Evolutionary conservation across 768 basidiomycete genomes (phyloP).

Genomic region (Serendipita sp.): DNA sequence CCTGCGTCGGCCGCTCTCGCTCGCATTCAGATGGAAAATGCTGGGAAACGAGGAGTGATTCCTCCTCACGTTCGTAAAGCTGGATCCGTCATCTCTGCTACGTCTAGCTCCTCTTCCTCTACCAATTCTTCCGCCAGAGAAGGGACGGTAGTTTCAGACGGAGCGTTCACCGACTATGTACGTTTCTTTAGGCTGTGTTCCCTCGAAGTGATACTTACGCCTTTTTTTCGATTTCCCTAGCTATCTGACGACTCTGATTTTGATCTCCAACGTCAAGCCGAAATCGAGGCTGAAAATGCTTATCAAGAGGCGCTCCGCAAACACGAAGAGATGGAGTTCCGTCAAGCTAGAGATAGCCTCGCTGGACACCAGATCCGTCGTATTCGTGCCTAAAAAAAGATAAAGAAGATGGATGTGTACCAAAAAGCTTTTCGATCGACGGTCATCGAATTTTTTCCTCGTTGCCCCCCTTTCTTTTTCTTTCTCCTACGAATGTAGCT

Average conservation of each 20-base stretch:
- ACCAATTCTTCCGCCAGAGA: conserved; percentile 11
- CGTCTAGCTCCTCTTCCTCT: conserved; percentile 9
- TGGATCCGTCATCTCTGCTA: conserved; percentile 6
- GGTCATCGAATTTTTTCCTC: background rate
- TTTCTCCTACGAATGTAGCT: no score
- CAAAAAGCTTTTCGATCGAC: background rate
- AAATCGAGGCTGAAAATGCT: background rate
- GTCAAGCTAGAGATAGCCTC: background rate
- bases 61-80: conserved; percentile 7
- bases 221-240: background rate
- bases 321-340: background rate
- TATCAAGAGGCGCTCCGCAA: background rate
- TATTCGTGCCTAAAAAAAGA: background rate
- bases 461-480: background rate
- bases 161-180: conserved; percentile 68
- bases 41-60: background rate
- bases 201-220: no score
- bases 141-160: conserved; percentile 65
- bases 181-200: background rate
- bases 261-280: conserved; percentile 2
- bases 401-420: no score
- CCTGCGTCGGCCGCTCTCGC: background rate
- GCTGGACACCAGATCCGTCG: background rate
- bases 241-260: background rate
- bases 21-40: background rate